These are phyloP conservation scores for Cylindrotheca fusiformis DNA, from an alignment of 108 stramenopile species.

Conservation along the genomic window DNA sequence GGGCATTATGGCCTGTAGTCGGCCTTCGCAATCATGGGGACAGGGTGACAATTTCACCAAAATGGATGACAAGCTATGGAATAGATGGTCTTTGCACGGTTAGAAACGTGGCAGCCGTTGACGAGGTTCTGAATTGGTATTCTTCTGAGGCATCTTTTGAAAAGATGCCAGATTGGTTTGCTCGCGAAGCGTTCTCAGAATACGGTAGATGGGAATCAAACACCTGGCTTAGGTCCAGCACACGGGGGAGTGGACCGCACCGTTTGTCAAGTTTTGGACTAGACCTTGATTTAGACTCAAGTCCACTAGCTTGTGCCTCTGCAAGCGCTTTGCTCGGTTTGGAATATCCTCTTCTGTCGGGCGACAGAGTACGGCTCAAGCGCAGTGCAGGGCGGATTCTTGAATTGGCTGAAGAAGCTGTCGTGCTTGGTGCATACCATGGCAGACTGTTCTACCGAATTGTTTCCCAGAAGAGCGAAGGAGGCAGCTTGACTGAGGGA, in stretches of 20 bases:
- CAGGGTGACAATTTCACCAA: constrained; percentile 82
- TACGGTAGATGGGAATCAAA: constrained; percentile 63
- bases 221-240: constrained; percentile 34
- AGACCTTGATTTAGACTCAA: constrained; percentile 77
- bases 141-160: constrained; percentile 3
- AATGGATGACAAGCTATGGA: constrained; percentile 84
- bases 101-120: constrained; percentile 64
- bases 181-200: constrained; percentile 65
- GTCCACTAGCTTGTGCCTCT: constrained; percentile 69
- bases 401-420: constrained; percentile 88
- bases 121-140: constrained; percentile 60
- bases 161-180: constrained; percentile 59
- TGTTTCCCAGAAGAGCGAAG: constrained; percentile 87
- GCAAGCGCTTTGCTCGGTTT: constrained; percentile 84
- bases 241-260: constrained; percentile 70
- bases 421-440: constrained; percentile 83
- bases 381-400: constrained; percentile 79
- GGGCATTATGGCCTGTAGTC: constrained; percentile 91
- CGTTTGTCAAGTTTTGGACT: constrained; percentile 51
- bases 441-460: constrained; percentile 82
- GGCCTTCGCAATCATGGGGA: constrained; percentile 91
- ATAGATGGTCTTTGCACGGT: constrained; percentile 55
- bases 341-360: constrained; percentile 64
- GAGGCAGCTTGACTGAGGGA: constrained; percentile 80
- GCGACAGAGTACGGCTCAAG: constrained; percentile 82